Percentiles rank a stretch among this genome's conserved stretches.
These are phyloP conservation scores for Monosporozyma siamensis DNA, from an alignment of 805 yeast species.

Conservation along the genomic window DNA sequence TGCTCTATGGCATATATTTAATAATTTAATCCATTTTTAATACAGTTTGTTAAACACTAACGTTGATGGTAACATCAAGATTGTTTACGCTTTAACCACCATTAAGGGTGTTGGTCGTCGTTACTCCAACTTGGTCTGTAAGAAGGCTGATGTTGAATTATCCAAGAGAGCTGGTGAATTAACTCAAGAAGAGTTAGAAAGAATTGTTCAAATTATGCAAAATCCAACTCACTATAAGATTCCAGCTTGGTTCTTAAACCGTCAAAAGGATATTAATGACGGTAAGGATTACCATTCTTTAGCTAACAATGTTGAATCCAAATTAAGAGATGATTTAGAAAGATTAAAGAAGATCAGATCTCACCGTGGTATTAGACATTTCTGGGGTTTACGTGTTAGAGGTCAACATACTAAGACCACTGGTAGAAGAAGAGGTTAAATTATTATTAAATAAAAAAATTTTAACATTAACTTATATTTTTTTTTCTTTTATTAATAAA, in stretches of 20 bases:
- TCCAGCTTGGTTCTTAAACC: slow-evolving; percentile 99
- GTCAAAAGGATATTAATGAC: slow-evolving; percentile 96
- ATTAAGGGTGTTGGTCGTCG: slow-evolving; percentile 99
- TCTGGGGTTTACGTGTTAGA: slow-evolving; percentile 99
- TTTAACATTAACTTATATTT: neutral
- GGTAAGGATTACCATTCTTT: slow-evolving; percentile 99
- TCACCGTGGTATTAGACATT: slow-evolving; percentile 99
- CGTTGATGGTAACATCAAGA: slow-evolving; percentile 99
- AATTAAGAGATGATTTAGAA: slow-evolving; percentile 99
- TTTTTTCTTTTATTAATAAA: neutral
- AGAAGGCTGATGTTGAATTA: slow-evolving; percentile 99
- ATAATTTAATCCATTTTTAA: slow-evolving; percentile 5
- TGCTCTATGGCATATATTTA: no score
- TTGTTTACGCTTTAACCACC: slow-evolving; percentile 99
- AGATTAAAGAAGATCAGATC: slow-evolving; percentile 99
- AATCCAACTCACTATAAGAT: slow-evolving; percentile 99
- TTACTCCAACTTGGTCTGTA: slow-evolving; percentile 99
- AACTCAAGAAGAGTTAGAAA: slow-evolving; percentile 99
- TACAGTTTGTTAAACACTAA: slow-evolving; percentile 97
- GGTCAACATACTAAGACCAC: slow-evolving; percentile 99
- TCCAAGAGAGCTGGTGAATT: slow-evolving; percentile 99
- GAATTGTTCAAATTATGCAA: slow-evolving; percentile 99
- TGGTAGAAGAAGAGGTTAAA: slow-evolving; percentile 70
- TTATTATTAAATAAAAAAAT: neutral
- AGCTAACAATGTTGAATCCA: slow-evolving; percentile 98